phyloP scores from a whole-genome alignment of 306 rosid species.

The Castanea sativa region DNA sequence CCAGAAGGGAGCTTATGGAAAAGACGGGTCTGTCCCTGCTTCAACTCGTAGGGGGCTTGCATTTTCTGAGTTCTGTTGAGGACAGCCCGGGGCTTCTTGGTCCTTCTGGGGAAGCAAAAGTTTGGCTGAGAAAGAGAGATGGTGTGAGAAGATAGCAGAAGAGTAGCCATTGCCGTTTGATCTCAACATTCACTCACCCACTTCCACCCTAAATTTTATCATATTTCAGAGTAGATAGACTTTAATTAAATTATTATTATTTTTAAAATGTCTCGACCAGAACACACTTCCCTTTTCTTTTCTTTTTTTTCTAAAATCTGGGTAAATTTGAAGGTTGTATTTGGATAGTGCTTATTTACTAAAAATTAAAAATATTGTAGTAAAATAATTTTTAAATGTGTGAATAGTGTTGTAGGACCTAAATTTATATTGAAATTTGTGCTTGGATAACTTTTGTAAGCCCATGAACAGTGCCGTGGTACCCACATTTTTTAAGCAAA shows the following conservation, averaged over 20 bases:
- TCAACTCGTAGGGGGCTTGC: conserved; percentile 51
- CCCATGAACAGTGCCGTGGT: accelerated
- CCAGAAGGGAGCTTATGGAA: conserved; percentile 81
- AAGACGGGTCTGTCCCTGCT: conserved; percentile 67
- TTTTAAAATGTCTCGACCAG: too few relatives aligned
- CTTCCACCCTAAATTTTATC: neutral
- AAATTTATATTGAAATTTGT: too few relatives aligned
- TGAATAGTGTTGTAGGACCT: accelerated
- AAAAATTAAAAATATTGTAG: too few relatives aligned
- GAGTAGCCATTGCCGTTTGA: conserved; percentile 33
- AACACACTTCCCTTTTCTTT: too few relatives aligned
- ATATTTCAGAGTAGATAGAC: neutral
- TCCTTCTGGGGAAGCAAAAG: neutral
- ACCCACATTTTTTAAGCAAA: too few relatives aligned
- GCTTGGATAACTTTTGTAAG: too few relatives aligned
- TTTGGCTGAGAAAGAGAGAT: conserved; percentile 20
- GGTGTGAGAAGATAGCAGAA: neutral
- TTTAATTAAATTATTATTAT: too few relatives aligned
- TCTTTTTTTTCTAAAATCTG: too few relatives aligned
- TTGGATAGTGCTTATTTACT: too few relatives aligned
- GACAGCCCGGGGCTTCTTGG: conserved; percentile 28
- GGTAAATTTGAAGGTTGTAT: too few relatives aligned
- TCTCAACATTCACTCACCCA: neutral
- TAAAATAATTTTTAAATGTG: too few relatives aligned
- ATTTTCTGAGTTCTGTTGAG: conserved; percentile 36